Conservation (phyloP, 805 yeast species). For the Candida quercuum region DNA sequence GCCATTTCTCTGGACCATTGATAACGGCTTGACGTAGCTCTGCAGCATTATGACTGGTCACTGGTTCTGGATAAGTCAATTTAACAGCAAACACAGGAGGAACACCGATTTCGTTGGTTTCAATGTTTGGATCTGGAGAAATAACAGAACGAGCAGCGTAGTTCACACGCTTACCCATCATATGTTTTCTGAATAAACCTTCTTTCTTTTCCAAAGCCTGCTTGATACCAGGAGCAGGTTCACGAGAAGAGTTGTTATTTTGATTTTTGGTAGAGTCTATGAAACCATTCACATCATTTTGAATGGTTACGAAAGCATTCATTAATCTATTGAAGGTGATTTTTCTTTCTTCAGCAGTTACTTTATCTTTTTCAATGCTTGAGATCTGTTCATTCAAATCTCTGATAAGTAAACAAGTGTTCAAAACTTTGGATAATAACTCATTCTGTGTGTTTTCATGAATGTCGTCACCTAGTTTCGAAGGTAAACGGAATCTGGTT, state of each 20-base stretch:
- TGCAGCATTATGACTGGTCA: slow-evolving; percentile 83
- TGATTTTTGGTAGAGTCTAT: slow-evolving; percentile 89
- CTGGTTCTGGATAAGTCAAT: slow-evolving; percentile 97
- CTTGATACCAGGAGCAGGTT: slow-evolving; percentile 90
- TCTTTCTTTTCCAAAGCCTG: slow-evolving; percentile 98
- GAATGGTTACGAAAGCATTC: slow-evolving; percentile 93
- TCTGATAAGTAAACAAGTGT: slow-evolving; percentile 75
- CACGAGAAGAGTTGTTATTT: slow-evolving; percentile 53
- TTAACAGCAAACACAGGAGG: slow-evolving; percentile 98
- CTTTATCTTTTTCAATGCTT: slow-evolving; percentile 50
- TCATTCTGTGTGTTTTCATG: slow-evolving; percentile 95
- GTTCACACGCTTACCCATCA: slow-evolving; percentile 99
- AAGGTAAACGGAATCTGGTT: slow-evolving; percentile 94
- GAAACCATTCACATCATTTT: slow-evolving; percentile 91
- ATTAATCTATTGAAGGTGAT: slow-evolving; percentile 80
- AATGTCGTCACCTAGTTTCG: slow-evolving; percentile 91
- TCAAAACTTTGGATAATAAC: slow-evolving; percentile 71
- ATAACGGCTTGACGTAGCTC: slow-evolving; percentile 92
- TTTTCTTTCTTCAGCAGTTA: slow-evolving; percentile 65
- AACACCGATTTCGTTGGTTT: slow-evolving; percentile 96
- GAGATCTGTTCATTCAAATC: slow-evolving; percentile 85
- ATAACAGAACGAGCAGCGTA: slow-evolving; percentile 98
- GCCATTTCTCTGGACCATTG: slow-evolving; percentile 98
- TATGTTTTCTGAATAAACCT: slow-evolving; percentile 95
- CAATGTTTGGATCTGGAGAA: slow-evolving; percentile 97